Evolutionary conservation across 1,139 yeast species (phyloP), one percentile per base, ranked within the genome.

Genomic region (Yamadazyma dendronema): DNA sequence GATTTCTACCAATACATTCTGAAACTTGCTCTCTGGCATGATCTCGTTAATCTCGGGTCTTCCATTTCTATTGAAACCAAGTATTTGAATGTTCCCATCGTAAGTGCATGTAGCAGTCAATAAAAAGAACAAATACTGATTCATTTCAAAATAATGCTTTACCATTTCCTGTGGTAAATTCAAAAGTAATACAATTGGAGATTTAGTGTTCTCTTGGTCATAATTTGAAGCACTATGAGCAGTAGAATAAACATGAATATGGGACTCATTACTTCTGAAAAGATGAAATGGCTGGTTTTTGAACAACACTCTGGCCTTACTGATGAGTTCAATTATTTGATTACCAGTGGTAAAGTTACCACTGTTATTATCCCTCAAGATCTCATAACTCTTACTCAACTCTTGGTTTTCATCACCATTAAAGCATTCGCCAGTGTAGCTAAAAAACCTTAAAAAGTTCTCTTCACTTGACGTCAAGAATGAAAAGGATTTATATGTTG

Each of bases 231-330:
- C 50, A 47, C 84, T 94, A 53, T 90, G 96, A 1, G 96, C 97
- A 0, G 95, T 81, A 12, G 85, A 81, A 56, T 79, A 89, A 1
- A 84, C 54, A 4, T 73, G 67, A 17, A 79, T 56, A n/a, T 67
- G 69, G 2, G 52, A 37, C 4, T 23, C 17, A 21, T 41, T 41
- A 3, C 54, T 60, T 48, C 75, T 79, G 65, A 90, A 90, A 24
- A 90, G 63, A 62, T 90, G 97, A 59, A 90, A 88, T 3, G 96
- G 90, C 37, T 88, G 85, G 3, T 81, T 74, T 52, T 90, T 90
- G 54, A 81, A 79, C 39, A 89, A 64, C 24, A 90, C 79, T 47
- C 79, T 81, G 0, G 96, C 89, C 55, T 89, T 89, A 42, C 84
- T 79, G 6, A 87, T 60, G 30, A 84, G 62, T 35, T 81, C 84